A percentile compares a stretch with the other conserved stretches of the same genome.
These are phyloP conservation scores for Suhomyces xylopsoci DNA, from an alignment of 805 yeast species.

Conservation along the genomic window DNA sequence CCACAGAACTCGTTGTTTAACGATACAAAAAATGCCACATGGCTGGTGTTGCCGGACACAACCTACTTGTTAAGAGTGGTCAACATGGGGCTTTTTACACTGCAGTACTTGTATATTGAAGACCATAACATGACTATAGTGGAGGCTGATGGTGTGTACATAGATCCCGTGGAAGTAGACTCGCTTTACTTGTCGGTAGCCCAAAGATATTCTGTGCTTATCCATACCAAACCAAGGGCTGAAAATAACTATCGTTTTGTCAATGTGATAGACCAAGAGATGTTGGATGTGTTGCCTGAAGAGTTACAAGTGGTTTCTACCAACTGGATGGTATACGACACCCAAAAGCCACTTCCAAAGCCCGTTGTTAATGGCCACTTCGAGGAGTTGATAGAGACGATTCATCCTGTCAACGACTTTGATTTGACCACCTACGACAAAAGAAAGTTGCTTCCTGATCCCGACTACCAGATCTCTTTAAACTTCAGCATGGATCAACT, in stretches of 20 bases:
- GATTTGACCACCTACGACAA: slow-evolving; percentile 62
- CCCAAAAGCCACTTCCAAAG: slow-evolving; percentile 25
- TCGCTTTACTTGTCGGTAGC: slow-evolving; percentile 70
- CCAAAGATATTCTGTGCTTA: slow-evolving; percentile 72
- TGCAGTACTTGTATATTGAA: slow-evolving; percentile 49
- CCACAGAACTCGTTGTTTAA: slow-evolving; percentile 66
- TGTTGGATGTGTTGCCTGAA: slow-evolving; percentile 68
- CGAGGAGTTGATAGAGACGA: slow-evolving; percentile 31
- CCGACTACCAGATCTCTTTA: slow-evolving; percentile 60
- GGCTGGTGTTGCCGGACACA: slow-evolving; percentile 54
- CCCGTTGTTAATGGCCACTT: slow-evolving; percentile 25
- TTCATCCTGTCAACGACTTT: slow-evolving; percentile 64
- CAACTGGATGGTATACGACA: slow-evolving; percentile 53
- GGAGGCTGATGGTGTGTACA: slow-evolving; percentile 50
- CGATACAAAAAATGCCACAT: slow-evolving; percentile 56
- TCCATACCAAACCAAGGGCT: slow-evolving; percentile 49
- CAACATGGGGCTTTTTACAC: slow-evolving; percentile 69
- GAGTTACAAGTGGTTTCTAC: slow-evolving; percentile 55
- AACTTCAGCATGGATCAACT: slow-evolving; percentile 64
- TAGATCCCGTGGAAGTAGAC: slow-evolving; percentile 54
- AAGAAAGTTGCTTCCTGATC: slow-evolving; percentile 48
- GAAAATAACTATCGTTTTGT: slow-evolving; percentile 56
- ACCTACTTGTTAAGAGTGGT: slow-evolving; percentile 64
- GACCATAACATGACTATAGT: slow-evolving; percentile 41
- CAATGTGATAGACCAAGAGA: slow-evolving; percentile 58